Conservation (phyloP, 2,329 filamentous ascomycete species). For the Huntiella savannae region DNA sequence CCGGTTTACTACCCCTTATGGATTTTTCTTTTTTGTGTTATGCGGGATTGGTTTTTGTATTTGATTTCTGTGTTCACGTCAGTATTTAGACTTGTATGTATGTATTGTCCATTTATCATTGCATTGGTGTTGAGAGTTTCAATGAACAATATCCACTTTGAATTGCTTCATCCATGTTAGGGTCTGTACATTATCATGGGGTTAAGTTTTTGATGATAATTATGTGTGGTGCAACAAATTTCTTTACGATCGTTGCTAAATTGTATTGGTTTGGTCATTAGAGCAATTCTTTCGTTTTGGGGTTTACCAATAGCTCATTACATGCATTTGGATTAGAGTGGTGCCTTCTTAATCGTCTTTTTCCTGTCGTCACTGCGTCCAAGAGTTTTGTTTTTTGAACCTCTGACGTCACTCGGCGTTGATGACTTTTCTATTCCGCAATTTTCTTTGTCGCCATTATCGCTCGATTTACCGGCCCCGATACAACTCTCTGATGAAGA, state of each 20-base stretch:
- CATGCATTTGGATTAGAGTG: no score
- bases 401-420: neutral
- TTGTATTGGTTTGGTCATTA: no score
- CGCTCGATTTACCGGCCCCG: neutral
- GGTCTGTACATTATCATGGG: no score
- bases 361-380: neutral
- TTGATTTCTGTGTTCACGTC: neutral
- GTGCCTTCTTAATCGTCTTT: no score
- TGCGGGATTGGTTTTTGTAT: neutral
- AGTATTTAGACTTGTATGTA: neutral
- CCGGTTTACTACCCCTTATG: neutral
- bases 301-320: no score
- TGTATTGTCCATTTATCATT: neutral
- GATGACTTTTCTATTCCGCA: neutral
- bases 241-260: no score
- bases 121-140: no score
- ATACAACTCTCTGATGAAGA: neutral
- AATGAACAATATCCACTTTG: conserved; percentile 2
- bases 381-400: neutral
- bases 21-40: neutral
- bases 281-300: no score
- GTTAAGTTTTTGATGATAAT: no score
- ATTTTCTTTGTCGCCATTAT: neutral
- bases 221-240: no score
- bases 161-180: neutral